Base-by-base conservation (phyloP, 441 rosid genomes). In the Jatropha podagrica region DNA sequence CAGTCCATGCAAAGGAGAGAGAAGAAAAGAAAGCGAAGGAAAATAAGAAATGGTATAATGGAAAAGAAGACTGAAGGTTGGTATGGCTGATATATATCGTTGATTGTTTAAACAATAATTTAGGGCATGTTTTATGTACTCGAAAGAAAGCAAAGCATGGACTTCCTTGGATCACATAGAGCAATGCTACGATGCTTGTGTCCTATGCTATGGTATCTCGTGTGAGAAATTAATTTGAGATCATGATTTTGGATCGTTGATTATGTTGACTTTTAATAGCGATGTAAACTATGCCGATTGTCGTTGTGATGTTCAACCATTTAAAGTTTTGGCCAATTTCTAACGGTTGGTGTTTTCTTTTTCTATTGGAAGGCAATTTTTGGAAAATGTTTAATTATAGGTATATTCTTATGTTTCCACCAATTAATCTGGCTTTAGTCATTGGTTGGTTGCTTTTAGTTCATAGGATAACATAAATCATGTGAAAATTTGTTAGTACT, bases 1-100 rank as follows among this genome's bases (percentile, higher is more conserved):
- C 9, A 76, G 73, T 17, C 74, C 81, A 81, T 81, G 84, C 80
- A 78, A 68, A 69, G 37, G 54, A 44, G 42, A 65, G 23, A 12
- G 7, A 8, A 12, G 49, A 38, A 48, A 2, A 13, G 26, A 12
- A 26, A 26, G 32, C 40, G 44, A 62, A 71, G 40, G 18, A 7
- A 12, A 14, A 8, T 76, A 58, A 17, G 59, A 17, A 72, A 65
- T n/a, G 74, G 68, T 59, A 67, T 69, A 65, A 78, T 76, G 81
- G 73, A 76, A 80, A 81, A 71, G 82, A 75, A 4, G 72, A 74
- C 76, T 5, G 77, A 38, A 37, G 61, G 72, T 11, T 49, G 69
- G 18, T 71, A 58, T 10, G 74, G 69, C 68, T 46, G 79, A 74
- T 75, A 49, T 18, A 51, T 42, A 42, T 1, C 9, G 41, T 13